Conservation (phyloP, 2,329 filamentous ascomycete genomes). For the Mariannaea elegans region DNA sequence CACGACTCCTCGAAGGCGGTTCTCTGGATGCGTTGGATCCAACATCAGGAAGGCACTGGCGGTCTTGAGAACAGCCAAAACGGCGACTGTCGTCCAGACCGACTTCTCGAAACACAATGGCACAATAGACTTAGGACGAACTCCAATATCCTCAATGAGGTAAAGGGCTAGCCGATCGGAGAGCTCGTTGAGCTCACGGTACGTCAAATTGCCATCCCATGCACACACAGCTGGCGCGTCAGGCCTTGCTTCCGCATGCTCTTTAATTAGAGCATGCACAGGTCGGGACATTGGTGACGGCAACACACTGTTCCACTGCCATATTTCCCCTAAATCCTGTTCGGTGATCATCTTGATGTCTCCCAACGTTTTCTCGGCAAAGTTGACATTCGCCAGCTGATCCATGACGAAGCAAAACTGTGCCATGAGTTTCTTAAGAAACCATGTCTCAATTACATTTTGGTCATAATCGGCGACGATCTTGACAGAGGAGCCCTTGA, state of each 20-base stretch:
- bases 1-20: neutral
- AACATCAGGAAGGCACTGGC: neutral
- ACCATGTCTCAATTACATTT: no score
- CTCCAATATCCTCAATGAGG: slow-evolving; percentile 5
- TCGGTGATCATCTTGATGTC: neutral
- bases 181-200: slow-evolving; percentile 13
- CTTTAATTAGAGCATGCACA: slow-evolving; percentile 33
- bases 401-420: no score
- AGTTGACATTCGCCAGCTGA: no score
- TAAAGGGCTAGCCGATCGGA: slow-evolving; percentile 4
- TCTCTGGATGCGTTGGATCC: neutral
- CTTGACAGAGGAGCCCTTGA: no score
- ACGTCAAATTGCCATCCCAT: slow-evolving; percentile 40
- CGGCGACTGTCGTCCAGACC: neutral
- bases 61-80: neutral
- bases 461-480: no score
- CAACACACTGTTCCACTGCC: neutral
- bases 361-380: no score
- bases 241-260: slow-evolving; percentile 12
- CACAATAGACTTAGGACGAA: neutral
- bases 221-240: slow-evolving; percentile 27
- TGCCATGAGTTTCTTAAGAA: no score
- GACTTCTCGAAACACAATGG: neutral
- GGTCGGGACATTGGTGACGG: neutral
- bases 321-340: neutral